These are phyloP conservation scores for Hemileccinum rubropunctum DNA, from an alignment of 768 basidiomycete genomes.

Conservation along the genomic window DNA sequence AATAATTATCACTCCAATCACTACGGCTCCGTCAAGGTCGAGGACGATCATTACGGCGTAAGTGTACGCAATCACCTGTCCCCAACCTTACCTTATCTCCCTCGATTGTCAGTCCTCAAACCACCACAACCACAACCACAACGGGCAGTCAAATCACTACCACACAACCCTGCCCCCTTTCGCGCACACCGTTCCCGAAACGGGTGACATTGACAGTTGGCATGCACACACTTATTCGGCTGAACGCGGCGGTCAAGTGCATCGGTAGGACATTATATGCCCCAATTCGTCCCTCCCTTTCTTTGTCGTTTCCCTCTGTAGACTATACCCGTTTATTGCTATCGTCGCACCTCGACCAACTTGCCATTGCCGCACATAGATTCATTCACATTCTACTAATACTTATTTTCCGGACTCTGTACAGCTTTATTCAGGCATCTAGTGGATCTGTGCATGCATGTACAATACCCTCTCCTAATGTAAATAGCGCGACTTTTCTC, in stretches of 20 bases:
- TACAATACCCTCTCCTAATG: conserved; percentile 34
- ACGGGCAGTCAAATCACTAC: conserved; percentile 39
- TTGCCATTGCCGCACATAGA: conserved; percentile 25
- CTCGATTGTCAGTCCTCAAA: conserved; percentile 27
- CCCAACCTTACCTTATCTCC: conserved; percentile 3
- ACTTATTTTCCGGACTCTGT: conserved; percentile 33
- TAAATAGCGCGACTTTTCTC: conserved; percentile 25
- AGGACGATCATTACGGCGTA: conserved; percentile 62
- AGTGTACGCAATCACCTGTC: conserved; percentile 20
- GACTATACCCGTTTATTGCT: conserved; percentile 38
- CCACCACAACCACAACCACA: conserved; percentile 31
- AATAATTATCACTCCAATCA: conserved; percentile 45
- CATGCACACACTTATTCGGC: conserved; percentile 54
- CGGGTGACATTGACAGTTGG: conserved; percentile 56
- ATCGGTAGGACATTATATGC: conserved; percentile 41
- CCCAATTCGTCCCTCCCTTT: neutral
- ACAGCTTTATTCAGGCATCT: conserved; percentile 35
- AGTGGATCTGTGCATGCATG: conserved; percentile 40
- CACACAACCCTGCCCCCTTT: conserved; percentile 46
- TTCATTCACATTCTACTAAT: conserved; percentile 33
- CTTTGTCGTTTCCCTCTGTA: conserved; percentile 14
- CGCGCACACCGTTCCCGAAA: conserved; percentile 38
- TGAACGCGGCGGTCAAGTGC: conserved; percentile 57
- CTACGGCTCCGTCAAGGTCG: conserved; percentile 60
- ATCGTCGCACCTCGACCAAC: conserved; percentile 22